phyloP scores from a whole-genome alignment of 1,284 basidiomycete species.

The Cyathus pygmaeus region DNA sequence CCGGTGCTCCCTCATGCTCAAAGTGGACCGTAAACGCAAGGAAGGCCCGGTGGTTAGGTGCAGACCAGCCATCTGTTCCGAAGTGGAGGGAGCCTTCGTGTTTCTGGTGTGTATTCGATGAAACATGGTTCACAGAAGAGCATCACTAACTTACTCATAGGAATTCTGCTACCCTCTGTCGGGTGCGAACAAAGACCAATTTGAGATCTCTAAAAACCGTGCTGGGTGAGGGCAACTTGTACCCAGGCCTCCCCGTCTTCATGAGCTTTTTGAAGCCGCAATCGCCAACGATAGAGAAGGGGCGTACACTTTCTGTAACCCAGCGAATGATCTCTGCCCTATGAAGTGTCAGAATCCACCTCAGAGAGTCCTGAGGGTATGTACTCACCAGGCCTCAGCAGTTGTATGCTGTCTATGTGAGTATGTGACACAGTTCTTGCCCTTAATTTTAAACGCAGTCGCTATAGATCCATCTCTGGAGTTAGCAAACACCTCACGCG shows the following conservation, averaged over 20 bases:
- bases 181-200: not conserved
- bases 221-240: conserved; percentile 14
- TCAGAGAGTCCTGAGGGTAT: not conserved
- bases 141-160: not conserved
- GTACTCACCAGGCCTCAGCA: conserved; percentile 3
- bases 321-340: not conserved
- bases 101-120: conserved; percentile 15
- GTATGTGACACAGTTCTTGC: conserved; percentile 26
- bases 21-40: conserved; percentile 24
- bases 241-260: not conserved
- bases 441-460: conserved; percentile 28
- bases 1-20: conserved; percentile 14
- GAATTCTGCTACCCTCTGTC: not conserved
- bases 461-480: conserved; percentile 26
- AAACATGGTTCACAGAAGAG: too few species aligned
- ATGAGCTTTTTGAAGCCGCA: not conserved
- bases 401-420: not conserved
- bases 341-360: not conserved
- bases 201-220: conserved; percentile 9
- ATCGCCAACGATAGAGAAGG: not conserved
- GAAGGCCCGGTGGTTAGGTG: conserved; percentile 21
- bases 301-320: not conserved
- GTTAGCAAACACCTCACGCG: not conserved
- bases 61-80: conserved; percentile 28
- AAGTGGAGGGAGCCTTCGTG: conserved; percentile 26